Percentiles rank a stretch among this genome's conserved stretches.
These are phyloP conservation scores for Leccinum disarticulatum DNA, from an alignment of 768 basidiomycete genomes.

Conservation along the genomic window DNA sequence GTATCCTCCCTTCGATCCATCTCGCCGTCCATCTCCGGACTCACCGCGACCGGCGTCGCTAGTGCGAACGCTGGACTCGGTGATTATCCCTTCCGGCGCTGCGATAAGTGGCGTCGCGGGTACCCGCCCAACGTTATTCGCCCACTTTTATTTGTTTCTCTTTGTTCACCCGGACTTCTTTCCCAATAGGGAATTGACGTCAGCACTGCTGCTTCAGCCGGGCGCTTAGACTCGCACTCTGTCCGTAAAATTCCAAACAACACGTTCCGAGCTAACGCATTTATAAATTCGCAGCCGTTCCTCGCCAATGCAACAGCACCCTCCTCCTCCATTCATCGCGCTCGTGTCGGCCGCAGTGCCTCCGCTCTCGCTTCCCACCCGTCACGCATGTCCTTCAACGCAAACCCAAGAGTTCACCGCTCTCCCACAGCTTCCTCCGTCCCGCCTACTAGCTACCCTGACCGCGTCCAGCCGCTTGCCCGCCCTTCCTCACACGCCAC, in stretches of 20 bases:
- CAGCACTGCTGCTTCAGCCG: slow-evolving; percentile 16
- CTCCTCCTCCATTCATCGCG: not conserved
- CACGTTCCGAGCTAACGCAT: slow-evolving; percentile 14
- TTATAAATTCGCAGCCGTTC: slow-evolving; percentile 23
- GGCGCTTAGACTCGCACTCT: slow-evolving; percentile 12
- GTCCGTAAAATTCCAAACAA: slow-evolving; percentile 19
- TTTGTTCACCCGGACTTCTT: not conserved
- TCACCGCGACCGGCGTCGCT: slow-evolving; percentile 14
- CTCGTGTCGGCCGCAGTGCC: slow-evolving; percentile 1
- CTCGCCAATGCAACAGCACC: not conserved
- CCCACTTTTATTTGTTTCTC: slow-evolving; percentile 15
- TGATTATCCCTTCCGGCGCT: slow-evolving; percentile 21
- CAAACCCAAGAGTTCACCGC: slow-evolving; percentile 11
- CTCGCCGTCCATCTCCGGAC: slow-evolving; percentile 13
- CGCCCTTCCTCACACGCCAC: slow-evolving; percentile 10
- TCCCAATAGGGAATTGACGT: slow-evolving; percentile 32
- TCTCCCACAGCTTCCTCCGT: slow-evolving; percentile 5
- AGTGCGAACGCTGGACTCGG: not conserved
- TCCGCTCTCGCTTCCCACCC: not conserved
- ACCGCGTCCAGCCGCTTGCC: slow-evolving; percentile 8
- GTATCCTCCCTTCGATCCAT: slow-evolving; percentile 16
- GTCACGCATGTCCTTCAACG: not conserved
- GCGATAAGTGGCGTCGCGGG: slow-evolving; percentile 1
- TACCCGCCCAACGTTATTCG: not conserved
- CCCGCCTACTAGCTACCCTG: slow-evolving; percentile 25